phyloP scores from a whole-genome alignment of 495 filamentous ascomycete species.

The Paragyromitra xinjiangensis region DNA sequence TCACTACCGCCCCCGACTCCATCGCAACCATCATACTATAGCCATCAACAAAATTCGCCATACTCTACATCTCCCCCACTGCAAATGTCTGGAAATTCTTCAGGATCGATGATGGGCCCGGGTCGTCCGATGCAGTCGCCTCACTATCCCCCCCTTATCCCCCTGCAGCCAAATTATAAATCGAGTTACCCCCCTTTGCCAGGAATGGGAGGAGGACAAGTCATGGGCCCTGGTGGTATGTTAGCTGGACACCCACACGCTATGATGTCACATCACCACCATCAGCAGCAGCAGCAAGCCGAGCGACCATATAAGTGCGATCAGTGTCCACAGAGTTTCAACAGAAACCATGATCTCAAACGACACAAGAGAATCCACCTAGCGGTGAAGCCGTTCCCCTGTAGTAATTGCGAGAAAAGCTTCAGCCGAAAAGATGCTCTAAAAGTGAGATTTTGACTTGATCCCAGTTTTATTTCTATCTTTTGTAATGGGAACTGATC shows the following conservation, averaged over 20 bases:
- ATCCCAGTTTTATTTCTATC: constrained; percentile 20
- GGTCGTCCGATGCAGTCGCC: constrained; percentile 47
- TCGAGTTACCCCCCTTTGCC: constrained; percentile 49
- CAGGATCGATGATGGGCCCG: constrained; percentile 46
- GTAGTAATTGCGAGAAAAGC: constrained; percentile 90
- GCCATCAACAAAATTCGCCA: constrained; percentile 53
- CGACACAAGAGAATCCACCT: constrained; percentile 94
- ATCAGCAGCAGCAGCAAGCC: constrained; percentile 63
- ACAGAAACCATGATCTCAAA: constrained; percentile 96
- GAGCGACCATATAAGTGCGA: constrained; percentile 97
- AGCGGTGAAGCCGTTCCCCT: constrained; percentile 94
- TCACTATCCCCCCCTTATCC: constrained; percentile 49
- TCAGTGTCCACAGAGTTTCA: constrained; percentile 90
- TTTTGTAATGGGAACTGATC: constrained; percentile 16
- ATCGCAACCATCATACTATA: constrained; percentile 52
- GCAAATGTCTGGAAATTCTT: constrained; percentile 53
- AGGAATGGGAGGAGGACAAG: constrained; percentile 47
- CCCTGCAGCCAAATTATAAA: constrained; percentile 55
- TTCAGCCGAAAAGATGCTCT: constrained; percentile 96
- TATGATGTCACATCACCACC: constrained; percentile 56
- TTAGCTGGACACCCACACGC: constrained; percentile 48
- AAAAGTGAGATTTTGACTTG: constrained; percentile 71
- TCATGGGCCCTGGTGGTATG: constrained; percentile 51
- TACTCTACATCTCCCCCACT: constrained; percentile 58
- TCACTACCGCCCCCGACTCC: constrained; percentile 54